A percentile compares a stretch with the other conserved stretches of the same genome.
phyloP scores from a whole-genome alignment of 768 basidiomycete genomes.

The Austroboletus eburneus region DNA sequence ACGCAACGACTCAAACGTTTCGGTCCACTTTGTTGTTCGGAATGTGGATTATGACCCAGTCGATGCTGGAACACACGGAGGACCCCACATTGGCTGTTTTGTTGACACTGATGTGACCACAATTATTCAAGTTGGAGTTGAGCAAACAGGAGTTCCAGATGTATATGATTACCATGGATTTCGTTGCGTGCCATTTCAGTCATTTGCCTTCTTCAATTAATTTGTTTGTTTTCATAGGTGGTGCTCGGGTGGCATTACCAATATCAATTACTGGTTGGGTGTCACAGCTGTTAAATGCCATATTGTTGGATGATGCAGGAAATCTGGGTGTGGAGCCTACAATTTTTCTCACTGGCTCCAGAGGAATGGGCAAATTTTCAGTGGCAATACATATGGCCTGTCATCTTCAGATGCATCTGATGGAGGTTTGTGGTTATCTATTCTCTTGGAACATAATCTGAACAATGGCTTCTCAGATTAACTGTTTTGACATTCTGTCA shows the following conservation, averaged over 20 bases:
- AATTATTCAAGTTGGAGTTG: conserved; percentile 76
- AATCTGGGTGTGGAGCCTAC: conserved; percentile 64
- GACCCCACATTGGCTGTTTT: conserved; percentile 81
- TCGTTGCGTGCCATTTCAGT: conserved; percentile 36
- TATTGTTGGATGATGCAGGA: conserved; percentile 51
- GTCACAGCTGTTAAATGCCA: conserved; percentile 54
- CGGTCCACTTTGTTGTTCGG: conserved; percentile 76
- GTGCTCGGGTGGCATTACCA: not conserved
- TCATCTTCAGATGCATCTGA: conserved; percentile 67
- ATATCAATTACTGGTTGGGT: conserved; percentile 42
- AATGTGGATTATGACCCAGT: conserved; percentile 65
- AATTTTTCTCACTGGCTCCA: conserved; percentile 71
- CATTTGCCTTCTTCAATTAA: not conserved
- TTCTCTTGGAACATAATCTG: not conserved
- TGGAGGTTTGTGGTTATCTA: conserved; percentile 50
- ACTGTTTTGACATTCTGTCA: conserved; percentile 79
- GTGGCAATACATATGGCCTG: conserved; percentile 52
- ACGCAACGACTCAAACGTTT: conserved; percentile 32
- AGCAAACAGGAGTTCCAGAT: conserved; percentile 59
- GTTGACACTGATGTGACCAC: conserved; percentile 70
- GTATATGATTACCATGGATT: conserved; percentile 44
- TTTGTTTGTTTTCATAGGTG: conserved; percentile 21
- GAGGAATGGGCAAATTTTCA: conserved; percentile 81
- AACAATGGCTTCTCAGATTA: conserved; percentile 48
- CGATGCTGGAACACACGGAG: conserved; percentile 36